Evolutionary conservation across 805 yeast species (phyloP).

Genomic region (Cyberlindnera japonica): DNA sequence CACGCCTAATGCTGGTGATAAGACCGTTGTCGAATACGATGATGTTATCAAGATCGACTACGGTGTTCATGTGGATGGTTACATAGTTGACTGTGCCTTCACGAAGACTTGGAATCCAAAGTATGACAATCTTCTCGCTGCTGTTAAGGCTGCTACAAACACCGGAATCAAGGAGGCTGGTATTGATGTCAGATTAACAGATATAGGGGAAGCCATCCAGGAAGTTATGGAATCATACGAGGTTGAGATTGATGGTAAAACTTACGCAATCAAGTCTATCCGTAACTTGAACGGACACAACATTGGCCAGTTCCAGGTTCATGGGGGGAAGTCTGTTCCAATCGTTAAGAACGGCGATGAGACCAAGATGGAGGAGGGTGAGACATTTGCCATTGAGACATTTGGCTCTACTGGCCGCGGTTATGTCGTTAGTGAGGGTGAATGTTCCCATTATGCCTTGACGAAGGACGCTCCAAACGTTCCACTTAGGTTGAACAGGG

Average conservation of each 20-base stretch:
- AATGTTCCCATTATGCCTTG: constrained; percentile 89
- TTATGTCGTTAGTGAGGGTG: constrained; percentile 80
- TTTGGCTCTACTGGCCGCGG: constrained; percentile 97
- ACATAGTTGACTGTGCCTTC: constrained; percentile 92
- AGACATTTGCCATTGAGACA: constrained; percentile 96
- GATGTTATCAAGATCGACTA: constrained; percentile 97
- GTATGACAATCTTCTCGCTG: constrained; percentile 74
- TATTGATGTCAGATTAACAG: constrained; percentile 90
- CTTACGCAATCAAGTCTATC: constrained; percentile 81
- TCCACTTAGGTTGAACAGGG: constrained; percentile 58
- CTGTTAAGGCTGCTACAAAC: constrained; percentile 90
- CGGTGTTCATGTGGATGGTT: constrained; percentile 95
- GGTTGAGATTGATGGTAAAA: constrained; percentile 82
- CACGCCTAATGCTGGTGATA: constrained; percentile 95
- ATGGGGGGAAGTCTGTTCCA: constrained; percentile 95
- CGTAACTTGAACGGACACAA: constrained; percentile 94
- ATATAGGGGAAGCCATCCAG: constrained; percentile 93
- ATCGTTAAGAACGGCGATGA: constrained; percentile 89
- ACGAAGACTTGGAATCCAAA: constrained; percentile 83
- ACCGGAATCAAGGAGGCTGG: constrained; percentile 93
- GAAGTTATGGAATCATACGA: constrained; percentile 98
- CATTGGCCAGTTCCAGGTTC: constrained; percentile 79
- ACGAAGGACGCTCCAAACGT: constrained; percentile 45
- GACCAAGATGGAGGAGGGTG: constrained; percentile 99
- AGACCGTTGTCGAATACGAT: constrained; percentile 69